Evolutionary conservation across 805 yeast species (phyloP), one percentile per base, ranked within the genome.

Genomic region (Metschnikowia peoriensis): DNA sequence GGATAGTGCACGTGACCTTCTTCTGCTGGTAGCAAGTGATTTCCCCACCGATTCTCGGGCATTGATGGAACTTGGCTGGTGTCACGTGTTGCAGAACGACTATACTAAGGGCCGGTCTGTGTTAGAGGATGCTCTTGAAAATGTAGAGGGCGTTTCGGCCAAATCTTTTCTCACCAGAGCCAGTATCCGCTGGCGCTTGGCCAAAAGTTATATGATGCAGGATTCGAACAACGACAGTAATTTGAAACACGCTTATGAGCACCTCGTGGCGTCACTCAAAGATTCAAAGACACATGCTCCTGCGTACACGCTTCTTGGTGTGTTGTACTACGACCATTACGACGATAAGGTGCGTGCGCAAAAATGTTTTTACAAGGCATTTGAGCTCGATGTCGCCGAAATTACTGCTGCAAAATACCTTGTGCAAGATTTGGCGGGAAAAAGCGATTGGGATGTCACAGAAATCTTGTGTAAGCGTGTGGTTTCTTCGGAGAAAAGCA

Each of bases 281-380:
- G 80, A 80, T 38, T 79, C 81, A 16, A 82, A 84, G 32, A 81
- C 78, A 29, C 82, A 76, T 65, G 92, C 97, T 0, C 85, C 96
- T 1, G 82, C 96, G 0, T 94, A 84, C 65, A 85, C 97, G 0
- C 78, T 90, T 1, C 71, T 94, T 28, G 99, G 99, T 27, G 66
- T 78, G 46, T 74, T 89, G n/a, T 92, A 89, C 61, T 68, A 79
- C 4, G 77, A 79, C 1, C 72, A 78, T 53, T 84, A 77, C 54
- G 68, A 74, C 9, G 97, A 91, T 62, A 64, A 69, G 28, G 70
- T 72, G 0, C 79, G 94, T 45, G 96, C 97, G 0, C 84, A 84
- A 49, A 90, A 89, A 64, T 91, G 97, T 66, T 93, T 86, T 66
- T 83, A 86, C 65, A 89, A 85, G 62, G 97, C 98, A 0, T 88